phyloP scores from a whole-genome alignment of 768 basidiomycete genomes.

The Mycena albidolilacea region DNA sequence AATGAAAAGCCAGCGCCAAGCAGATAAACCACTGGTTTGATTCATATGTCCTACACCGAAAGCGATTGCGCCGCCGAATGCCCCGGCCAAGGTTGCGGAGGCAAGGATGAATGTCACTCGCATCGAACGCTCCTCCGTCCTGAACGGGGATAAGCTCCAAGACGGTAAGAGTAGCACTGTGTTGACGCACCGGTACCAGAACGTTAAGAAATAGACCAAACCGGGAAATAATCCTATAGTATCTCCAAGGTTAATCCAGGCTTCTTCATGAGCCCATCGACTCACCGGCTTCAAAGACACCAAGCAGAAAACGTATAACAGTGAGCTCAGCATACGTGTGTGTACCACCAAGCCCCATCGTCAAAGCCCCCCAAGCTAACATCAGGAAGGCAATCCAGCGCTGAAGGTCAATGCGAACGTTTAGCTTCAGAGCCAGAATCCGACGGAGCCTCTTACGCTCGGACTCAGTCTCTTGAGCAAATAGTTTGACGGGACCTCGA shows the following conservation, averaged over 20 bases:
- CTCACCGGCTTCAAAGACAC: slow-evolving; percentile 55
- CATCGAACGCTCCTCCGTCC: slow-evolving; percentile 35
- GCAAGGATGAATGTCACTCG: slow-evolving; percentile 48
- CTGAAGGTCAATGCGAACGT: neutral
- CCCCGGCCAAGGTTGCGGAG: slow-evolving; percentile 55
- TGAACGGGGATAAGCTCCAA: neutral
- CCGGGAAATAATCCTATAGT: slow-evolving; percentile 56
- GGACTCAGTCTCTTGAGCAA: slow-evolving; percentile 56
- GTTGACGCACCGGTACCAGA: slow-evolving; percentile 54
- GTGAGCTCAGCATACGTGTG: slow-evolving; percentile 55
- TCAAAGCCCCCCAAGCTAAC: slow-evolving; percentile 56
- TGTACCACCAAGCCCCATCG: slow-evolving; percentile 54
- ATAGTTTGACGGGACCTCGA: slow-evolving; percentile 58
- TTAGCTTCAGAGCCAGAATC: neutral
- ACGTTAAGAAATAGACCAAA: slow-evolving; percentile 58
- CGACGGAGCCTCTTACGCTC: slow-evolving; percentile 27
- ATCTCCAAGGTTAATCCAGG: neutral
- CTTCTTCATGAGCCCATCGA: neutral
- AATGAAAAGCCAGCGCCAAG: slow-evolving; percentile 49
- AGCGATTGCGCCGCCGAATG: slow-evolving; percentile 52
- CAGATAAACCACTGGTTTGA: slow-evolving; percentile 38
- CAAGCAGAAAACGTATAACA: slow-evolving; percentile 60
- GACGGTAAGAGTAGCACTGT: neutral
- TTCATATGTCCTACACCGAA: slow-evolving; percentile 51
- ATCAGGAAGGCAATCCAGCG: slow-evolving; percentile 58